Conservation (phyloP, 495 filamentous ascomycete species). For the Podospora sp. region DNA sequence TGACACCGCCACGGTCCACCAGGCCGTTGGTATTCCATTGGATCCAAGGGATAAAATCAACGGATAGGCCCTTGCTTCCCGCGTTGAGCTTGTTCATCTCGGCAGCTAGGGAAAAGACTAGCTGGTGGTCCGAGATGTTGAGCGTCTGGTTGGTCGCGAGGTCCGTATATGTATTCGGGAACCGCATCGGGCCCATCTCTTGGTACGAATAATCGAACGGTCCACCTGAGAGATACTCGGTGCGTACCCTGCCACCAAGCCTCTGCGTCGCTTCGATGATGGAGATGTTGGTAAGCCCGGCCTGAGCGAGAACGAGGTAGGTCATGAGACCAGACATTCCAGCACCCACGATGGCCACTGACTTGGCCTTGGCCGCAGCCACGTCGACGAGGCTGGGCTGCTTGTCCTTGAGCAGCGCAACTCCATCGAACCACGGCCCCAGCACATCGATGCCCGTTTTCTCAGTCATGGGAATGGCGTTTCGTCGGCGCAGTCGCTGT, state of each 20-base stretch:
- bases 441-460: conserved; percentile 56
- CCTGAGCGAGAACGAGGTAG: conserved; percentile 43
- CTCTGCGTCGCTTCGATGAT: conserved; percentile 45
- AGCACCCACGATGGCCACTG: conserved; percentile 65
- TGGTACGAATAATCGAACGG: conserved; percentile 72
- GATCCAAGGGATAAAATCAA: conserved; percentile 69
- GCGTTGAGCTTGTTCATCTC: conserved; percentile 61
- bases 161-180: conserved; percentile 51
- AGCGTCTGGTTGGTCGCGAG: conserved; percentile 56
- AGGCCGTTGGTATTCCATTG: conserved; percentile 58
- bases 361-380: conserved; percentile 55
- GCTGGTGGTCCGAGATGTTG: conserved; percentile 58
- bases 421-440: conserved; percentile 73
- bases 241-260: conserved; percentile 60
- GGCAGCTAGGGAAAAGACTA: conserved; percentile 65
- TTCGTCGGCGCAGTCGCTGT: conserved; percentile 28
- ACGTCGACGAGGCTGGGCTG: conserved; percentile 56
- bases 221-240: conserved; percentile 60
- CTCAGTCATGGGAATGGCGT: conserved; percentile 48
- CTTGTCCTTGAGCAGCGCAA: conserved; percentile 60
- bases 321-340: conserved; percentile 70
- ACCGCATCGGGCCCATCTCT: conserved; percentile 77
- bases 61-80: conserved; percentile 51
- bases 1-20: conserved; percentile 54
- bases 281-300: conserved; percentile 43